A percentile compares a stretch with the other conserved stretches of the same genome.
Conservation (phyloP, 768 basidiomycete species). For the Favolaschia claudopus region DNA sequence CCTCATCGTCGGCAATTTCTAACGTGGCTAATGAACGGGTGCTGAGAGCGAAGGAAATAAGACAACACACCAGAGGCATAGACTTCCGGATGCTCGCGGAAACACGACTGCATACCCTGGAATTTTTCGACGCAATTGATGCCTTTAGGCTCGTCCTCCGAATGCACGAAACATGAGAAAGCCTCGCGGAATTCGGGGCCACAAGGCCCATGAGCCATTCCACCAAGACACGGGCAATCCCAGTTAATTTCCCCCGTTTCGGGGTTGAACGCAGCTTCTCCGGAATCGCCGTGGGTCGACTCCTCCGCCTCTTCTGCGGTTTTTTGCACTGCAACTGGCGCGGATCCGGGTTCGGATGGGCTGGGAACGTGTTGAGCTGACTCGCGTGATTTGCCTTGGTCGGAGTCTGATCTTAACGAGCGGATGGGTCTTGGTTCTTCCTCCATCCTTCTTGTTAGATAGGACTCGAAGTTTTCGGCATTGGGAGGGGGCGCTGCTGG, state of each 20-base stretch:
- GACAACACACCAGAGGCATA: constrained; percentile 85
- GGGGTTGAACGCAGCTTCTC: constrained; percentile 83
- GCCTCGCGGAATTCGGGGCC: constrained; percentile 93
- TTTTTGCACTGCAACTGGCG: background rate
- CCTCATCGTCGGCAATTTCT: constrained; percentile 25
- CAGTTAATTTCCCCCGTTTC: constrained; percentile 99
- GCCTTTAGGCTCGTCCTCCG: constrained; percentile 95
- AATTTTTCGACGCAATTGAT: constrained; percentile 98
- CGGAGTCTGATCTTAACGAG: background rate
- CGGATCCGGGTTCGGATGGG: background rate
- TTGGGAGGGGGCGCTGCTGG: background rate
- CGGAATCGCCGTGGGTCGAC: constrained; percentile 24
- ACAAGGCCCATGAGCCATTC: constrained; percentile 98
- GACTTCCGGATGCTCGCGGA: constrained; percentile 94
- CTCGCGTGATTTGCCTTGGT: background rate
- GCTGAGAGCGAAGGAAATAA: background rate
- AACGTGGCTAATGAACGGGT: constrained; percentile 5
- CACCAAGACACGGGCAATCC: constrained; percentile 99
- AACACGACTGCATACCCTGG: constrained; percentile 97
- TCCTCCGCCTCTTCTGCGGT: constrained; percentile 28
- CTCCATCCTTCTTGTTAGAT: background rate
- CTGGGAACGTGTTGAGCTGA: background rate
- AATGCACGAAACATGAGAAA: constrained; percentile 96
- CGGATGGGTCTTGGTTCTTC: background rate
- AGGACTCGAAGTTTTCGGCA: background rate